Base-by-base conservation (phyloP, 1,284 basidiomycete species). In the Ustilago cynodontis region DNA sequence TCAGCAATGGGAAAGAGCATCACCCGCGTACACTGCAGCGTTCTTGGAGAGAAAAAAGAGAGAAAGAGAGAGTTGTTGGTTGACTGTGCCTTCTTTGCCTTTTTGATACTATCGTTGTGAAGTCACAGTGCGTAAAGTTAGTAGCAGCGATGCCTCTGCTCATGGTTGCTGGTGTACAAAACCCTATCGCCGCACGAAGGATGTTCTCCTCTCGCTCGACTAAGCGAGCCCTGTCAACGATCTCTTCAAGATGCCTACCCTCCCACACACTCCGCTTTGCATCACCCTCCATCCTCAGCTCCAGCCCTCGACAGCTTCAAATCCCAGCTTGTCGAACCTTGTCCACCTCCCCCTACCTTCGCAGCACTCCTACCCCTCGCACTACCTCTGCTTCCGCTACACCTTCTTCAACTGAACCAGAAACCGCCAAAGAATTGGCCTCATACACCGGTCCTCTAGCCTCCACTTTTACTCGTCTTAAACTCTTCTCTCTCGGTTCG, bases 401-500 rank as follows among this genome's bases (percentile, higher is more conserved):
- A n/a, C 31, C 31, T 13, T 45, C 26, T 2, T 52, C 16, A n/a
- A 35, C 20, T 14, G 49, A n/a, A 16, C 53, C 9, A 11, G 18
- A 33, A 33, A 16, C 14, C 22, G 26, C 26, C 9, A 45, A 31
- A 3, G 59, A 51, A 22, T 41, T 81, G 9, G 83, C 82, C 4
- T 69, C 67, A 50, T 87, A 87, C 65, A 50, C 65, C 68, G 93
- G 93, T 0, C 93, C 93, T 1, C 87, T 94, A 50, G 86, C 91
- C 0, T 82, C 87, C 51, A 92, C 92, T 0, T 94, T 93, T 87
- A 89, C 90, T 51, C 89, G 90, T 9, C 89, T 94, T 63, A 95
- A 95, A 84, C 86, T 93, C 26, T 94, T 95, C 87, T 94, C 93
- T 10, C 87, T 95, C 2, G 90, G 90, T 47, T 94, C 93, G 1